phyloP scores from a whole-genome alignment of 345 rosid genomes.

The Nephelium lappaceum region DNA sequence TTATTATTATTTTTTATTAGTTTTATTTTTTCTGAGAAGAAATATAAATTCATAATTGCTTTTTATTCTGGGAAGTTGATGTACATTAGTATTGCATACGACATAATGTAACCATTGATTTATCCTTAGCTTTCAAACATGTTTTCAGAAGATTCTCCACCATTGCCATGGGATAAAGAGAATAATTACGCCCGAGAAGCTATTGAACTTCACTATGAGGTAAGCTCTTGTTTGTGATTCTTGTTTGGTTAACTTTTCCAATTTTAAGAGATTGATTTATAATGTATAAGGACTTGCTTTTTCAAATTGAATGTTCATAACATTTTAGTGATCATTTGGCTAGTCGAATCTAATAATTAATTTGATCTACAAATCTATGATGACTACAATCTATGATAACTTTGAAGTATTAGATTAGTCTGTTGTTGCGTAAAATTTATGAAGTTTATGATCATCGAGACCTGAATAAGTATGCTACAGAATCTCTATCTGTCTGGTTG shows the following conservation, averaged over 20 bases:
- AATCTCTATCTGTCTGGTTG: background rate
- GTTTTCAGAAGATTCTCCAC: constrained; percentile 76
- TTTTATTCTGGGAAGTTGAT: background rate
- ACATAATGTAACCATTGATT: background rate
- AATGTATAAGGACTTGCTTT: background rate
- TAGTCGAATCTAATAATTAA: background rate
- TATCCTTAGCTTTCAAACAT: constrained; percentile 76
- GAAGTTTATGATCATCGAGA: background rate
- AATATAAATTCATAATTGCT: background rate
- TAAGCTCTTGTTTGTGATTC: constrained; percentile 30
- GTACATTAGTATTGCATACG: constrained; percentile 7
- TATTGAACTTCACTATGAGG: constrained; percentile 87
- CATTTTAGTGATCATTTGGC: constrained; percentile 2
- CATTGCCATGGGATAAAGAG: constrained; percentile 76
- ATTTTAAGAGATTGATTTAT: background rate
- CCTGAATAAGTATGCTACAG: background rate
- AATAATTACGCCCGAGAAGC: constrained; percentile 66
- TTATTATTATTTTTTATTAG: background rate
- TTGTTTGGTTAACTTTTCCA: background rate
- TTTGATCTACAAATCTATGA: background rate
- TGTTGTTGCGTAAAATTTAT: background rate
- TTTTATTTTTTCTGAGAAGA: background rate
- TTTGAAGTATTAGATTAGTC: background rate
- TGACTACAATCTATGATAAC: background rate
- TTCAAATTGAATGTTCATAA: background rate